Evolutionary conservation across 1,139 yeast species (phyloP), one percentile per base, ranked within the genome.

Genomic region (Zygoascus meyerae): DNA sequence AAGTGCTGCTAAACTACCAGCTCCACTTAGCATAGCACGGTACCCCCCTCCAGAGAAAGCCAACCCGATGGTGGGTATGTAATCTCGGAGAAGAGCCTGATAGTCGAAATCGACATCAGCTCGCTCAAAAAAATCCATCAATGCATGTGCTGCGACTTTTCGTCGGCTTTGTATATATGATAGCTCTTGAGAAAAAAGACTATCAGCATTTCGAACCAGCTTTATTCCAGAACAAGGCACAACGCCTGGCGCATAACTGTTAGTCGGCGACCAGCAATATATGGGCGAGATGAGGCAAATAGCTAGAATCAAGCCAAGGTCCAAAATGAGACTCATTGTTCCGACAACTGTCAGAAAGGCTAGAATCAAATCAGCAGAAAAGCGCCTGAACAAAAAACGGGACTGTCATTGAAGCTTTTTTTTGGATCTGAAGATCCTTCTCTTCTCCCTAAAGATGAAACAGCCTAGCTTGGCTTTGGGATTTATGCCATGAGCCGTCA

Each of bases 11-110:
- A 85, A 62, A 58, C 81, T 79, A 33, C 95, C 95, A 2, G 94
- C 95, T 21, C 92, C 94, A 50, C 69, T 66, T 34, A 85, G 67
- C 92, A 85, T 82, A 33, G 95, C 87, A 52, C 95, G 72, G 64
- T 83, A 85, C 3, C 95, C 90, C 54, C 95, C 95, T 40, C 95
- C 95, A 6, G 87, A 79, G 57, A 83, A 78, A 2, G 92, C 85
- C 17, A 84, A 60, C 1, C 81, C 95, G 44, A 84, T 70, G 39
- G 67, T 71, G 16, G 55, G 39, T 1, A 29, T 26, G 1, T 49
- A 36, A n/a, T 34, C 38, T 6, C 16, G 17, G 11, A 53, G 39
- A 6, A 50, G 34, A 32, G 37, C 14, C 10, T 43, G 45, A 12
- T 42, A 42, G 21, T 54, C 51, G 32, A 53, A 52, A 37, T 57